Base-by-base conservation (phyloP, 495 filamentous ascomycete genomes). In the Rhizodiscina lignyota region DNA sequence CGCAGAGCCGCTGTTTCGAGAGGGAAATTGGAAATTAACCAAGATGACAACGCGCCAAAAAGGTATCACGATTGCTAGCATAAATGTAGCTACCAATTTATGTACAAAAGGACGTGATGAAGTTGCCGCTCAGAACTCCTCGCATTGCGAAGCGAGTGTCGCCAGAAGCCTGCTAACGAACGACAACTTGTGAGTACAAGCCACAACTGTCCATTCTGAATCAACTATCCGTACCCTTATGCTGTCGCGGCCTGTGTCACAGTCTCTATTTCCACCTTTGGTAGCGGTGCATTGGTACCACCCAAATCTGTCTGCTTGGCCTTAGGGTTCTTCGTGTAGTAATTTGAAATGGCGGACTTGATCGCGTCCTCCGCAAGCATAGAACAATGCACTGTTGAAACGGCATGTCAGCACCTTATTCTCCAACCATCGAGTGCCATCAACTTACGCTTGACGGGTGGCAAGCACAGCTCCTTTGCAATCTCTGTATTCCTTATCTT, bases 311-410 rank as follows among this genome's bases (percentile, higher is more conserved):
- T 86, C 11, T 61, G 38, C 40, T 66, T 64, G n/a, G 72, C 72
- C 24, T 77, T 70, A 38, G 83, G 80, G 67, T 83, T 87, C 72
- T 96, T 96, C 53, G 74, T 83, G 66, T 93, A 85, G 67, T 94
- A 96, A 58, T 97, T 87, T 36, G 74, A 79, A 56, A 96, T 94
- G 39, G 91, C 91, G n/a, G 83, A 87, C 62, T 94, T 94, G 71
- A 99, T 94, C 40, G 91, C 91, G 55, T 99, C 87, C 62, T 99
- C 91, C 18, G 91, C 91, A 39, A 99, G 75, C 82, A 99, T 94
- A 39, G 86, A 94, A 70, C 91, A 99, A 61, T 99, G 91, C 20
- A 94, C 78, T 83, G 40, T 49, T 26, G 4, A 21, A 44, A 16
- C 18, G 4, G 34, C 21, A n/a, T 23, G 21, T 40, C 24, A 42